These are phyloP conservation scores for Chernovozyma aurita DNA, from an alignment of 1,139 yeast genomes.

Conservation along the genomic window DNA sequence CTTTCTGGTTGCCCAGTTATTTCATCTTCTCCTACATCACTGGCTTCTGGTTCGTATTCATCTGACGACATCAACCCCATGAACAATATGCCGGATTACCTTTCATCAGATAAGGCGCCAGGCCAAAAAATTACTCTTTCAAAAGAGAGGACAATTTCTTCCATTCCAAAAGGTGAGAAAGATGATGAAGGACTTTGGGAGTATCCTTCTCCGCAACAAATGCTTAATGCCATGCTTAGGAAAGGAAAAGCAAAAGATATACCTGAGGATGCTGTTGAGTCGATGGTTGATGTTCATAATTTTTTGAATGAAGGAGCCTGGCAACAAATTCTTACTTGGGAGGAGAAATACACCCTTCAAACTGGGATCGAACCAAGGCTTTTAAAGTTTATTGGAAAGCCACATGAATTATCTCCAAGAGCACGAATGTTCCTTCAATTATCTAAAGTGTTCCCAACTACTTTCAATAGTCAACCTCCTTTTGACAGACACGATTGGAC, in stretches of 20 bases:
- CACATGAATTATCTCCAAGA: slow-evolving; percentile 83
- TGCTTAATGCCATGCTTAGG: slow-evolving; percentile 95
- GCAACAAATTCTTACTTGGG: slow-evolving; percentile 94
- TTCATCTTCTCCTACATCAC: slow-evolving; percentile 9
- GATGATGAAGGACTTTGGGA: slow-evolving; percentile 82
- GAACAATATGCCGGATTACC: slow-evolving; percentile 81
- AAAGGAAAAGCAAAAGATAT: slow-evolving; percentile 85
- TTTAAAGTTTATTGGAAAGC: slow-evolving; percentile 86
- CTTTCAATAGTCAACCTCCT: slow-evolving; percentile 77
- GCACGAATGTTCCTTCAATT: slow-evolving; percentile 68
- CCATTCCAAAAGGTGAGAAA: slow-evolving; percentile 81
- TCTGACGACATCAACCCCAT: slow-evolving; percentile 59
- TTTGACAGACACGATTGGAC: slow-evolving; percentile 99
- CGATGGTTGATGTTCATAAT: slow-evolving; percentile 97
- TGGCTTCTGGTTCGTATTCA: slow-evolving; percentile 18
- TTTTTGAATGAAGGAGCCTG: slow-evolving; percentile 97
- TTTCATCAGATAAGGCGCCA: slow-evolving; percentile 65
- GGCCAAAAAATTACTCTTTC: slow-evolving; percentile 79
- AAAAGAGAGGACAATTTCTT: slow-evolving; percentile 75
- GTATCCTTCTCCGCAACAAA: slow-evolving; percentile 98
- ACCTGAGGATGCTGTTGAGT: slow-evolving; percentile 92
- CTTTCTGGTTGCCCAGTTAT: slow-evolving; percentile 21
- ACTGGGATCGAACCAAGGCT: slow-evolving; percentile 68
- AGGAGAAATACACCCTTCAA: slow-evolving; percentile 48
- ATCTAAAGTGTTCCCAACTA: slow-evolving; percentile 67